These are phyloP conservation scores for Daldinia caldariorum DNA, from an alignment of 495 filamentous ascomycete species.

Conservation along the genomic window DNA sequence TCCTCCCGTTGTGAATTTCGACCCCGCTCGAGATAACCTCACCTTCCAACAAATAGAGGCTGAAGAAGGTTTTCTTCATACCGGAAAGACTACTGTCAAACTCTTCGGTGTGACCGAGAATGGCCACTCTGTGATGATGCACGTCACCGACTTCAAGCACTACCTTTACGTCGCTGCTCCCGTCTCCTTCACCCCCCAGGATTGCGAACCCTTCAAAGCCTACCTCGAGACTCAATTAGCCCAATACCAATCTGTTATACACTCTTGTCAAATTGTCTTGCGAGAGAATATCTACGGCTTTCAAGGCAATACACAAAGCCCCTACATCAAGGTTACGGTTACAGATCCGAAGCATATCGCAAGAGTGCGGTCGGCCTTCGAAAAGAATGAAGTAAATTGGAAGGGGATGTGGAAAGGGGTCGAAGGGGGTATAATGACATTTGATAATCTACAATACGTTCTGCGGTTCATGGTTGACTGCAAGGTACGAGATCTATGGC, in stretches of 20 bases:
- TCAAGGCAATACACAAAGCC: slow-evolving; percentile 89
- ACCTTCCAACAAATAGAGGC: slow-evolving; percentile 96
- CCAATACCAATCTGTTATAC: slow-evolving; percentile 64
- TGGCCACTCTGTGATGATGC: slow-evolving; percentile 92
- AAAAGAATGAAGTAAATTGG: slow-evolving; percentile 82
- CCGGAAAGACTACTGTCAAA: slow-evolving; percentile 78
- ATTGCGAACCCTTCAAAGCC: slow-evolving; percentile 77
- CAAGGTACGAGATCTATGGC: slow-evolving; percentile 59
- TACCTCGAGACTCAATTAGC: slow-evolving; percentile 81
- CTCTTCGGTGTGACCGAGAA: slow-evolving; percentile 97
- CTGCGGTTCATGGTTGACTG: slow-evolving; percentile 98
- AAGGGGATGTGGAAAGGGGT: slow-evolving; percentile 84
- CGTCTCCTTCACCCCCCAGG: slow-evolving; percentile 75
- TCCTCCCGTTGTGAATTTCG: slow-evolving; percentile 76
- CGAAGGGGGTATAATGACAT: slow-evolving; percentile 80
- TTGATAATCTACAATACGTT: slow-evolving; percentile 94
- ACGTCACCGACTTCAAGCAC: slow-evolving; percentile 95
- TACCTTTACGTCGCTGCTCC: slow-evolving; percentile 96
- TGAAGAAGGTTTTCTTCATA: slow-evolving; percentile 82
- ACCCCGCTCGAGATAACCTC: slow-evolving; percentile 75
- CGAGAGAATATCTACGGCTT: slow-evolving; percentile 92
- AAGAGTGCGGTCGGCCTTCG: slow-evolving; percentile 75
- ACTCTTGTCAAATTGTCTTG: slow-evolving; percentile 79
- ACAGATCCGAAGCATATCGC: slow-evolving; percentile 84
- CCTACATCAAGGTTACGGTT: slow-evolving; percentile 92